phyloP scores from a whole-genome alignment of 345 rosid species.

The Syzygium jambos region DNA sequence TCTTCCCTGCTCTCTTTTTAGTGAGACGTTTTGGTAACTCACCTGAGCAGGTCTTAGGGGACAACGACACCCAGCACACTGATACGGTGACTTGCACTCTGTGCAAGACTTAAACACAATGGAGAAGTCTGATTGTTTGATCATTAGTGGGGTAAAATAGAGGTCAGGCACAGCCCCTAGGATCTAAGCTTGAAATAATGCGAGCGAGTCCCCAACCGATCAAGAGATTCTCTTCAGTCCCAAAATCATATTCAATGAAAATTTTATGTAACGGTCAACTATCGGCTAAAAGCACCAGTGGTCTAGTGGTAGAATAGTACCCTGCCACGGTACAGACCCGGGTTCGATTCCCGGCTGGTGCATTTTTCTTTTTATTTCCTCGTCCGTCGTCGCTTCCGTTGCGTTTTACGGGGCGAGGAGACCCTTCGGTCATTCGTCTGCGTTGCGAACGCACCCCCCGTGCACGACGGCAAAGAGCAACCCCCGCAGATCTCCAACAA shows the following conservation, averaged over 20 bases:
- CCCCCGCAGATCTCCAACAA: neutral
- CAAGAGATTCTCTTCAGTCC: too few species aligned
- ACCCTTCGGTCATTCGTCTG: neutral
- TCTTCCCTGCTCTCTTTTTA: neutral
- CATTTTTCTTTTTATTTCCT: neutral
- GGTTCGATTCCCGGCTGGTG: conserved; percentile 67
- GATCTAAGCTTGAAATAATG: neutral
- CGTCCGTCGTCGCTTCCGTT: too few species aligned
- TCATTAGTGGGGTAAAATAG: neutral
- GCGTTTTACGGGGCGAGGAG: neutral
- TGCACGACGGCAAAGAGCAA: neutral
- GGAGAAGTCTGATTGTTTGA: neutral
- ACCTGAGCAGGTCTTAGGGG: neutral
- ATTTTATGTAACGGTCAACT: rapidly evolving
- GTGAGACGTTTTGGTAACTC: neutral
- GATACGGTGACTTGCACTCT: neutral
- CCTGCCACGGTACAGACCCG: conserved; percentile 73
- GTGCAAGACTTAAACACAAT: neutral
- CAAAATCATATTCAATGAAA: rapidly evolving
- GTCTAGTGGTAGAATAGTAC: conserved; percentile 88
- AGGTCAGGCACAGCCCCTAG: neutral
- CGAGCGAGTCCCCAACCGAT: neutral
- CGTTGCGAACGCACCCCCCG: neutral
- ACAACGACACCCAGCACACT: neutral
- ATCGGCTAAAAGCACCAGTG: conserved; percentile 31